phyloP scores from a whole-genome alignment of 768 basidiomycete species.

The Tulasnella sp. region DNA sequence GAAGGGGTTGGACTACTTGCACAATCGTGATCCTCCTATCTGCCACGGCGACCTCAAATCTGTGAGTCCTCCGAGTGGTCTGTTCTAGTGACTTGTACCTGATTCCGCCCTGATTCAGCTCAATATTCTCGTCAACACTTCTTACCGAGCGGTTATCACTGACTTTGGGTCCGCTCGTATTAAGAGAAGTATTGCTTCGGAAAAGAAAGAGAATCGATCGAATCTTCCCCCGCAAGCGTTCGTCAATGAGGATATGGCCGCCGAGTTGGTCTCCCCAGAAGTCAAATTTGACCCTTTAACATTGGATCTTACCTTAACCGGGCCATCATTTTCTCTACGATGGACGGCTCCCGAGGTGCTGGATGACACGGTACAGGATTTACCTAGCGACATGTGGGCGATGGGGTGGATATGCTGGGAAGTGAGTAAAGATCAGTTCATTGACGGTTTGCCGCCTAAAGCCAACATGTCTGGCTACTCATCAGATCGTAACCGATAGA shows the following conservation, averaged over 20 bases:
- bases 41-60: conserved; percentile 1
- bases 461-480: background rate
- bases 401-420: conserved; percentile 10
- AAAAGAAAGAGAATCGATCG: background rate
- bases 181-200: too few species aligned
- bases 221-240: background rate
- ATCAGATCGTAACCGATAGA: background rate
- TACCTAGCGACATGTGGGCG: background rate
- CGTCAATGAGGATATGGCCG: background rate
- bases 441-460: too few species aligned
- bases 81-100: background rate
- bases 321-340: background rate
- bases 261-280: background rate
- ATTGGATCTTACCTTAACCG: background rate
- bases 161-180: background rate
- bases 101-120: background rate
- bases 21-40: background rate
- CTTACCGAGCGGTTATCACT: background rate
- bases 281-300: background rate
- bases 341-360: background rate
- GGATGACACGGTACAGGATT: background rate
- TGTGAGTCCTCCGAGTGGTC: background rate
- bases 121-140: conserved; percentile 1
- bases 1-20: background rate
- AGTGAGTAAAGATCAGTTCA: background rate